phyloP scores from a whole-genome alignment of 75 land plant genomes.

The Selaginella moellendorffii region DNA sequence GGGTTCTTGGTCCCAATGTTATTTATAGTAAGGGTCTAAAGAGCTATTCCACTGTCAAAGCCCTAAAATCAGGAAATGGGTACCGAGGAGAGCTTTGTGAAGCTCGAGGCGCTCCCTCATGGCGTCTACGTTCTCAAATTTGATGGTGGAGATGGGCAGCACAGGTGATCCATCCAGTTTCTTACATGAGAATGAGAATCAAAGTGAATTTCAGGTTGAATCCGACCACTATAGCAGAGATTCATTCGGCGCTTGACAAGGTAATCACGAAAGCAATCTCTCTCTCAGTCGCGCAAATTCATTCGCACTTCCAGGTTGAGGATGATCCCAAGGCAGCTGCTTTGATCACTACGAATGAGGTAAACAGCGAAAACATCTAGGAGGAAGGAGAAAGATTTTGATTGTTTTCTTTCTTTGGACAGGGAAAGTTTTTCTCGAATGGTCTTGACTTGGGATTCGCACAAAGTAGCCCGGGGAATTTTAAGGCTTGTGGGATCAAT shows the following conservation, averaged over 20 bases:
- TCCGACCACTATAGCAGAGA: conserved; percentile 11
- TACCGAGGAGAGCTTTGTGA: not conserved
- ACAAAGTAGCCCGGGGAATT: conserved; percentile 5
- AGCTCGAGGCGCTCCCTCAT: not conserved
- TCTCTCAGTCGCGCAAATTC: too few species aligned
- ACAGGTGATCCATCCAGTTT: not conserved
- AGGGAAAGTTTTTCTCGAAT: conserved; percentile 26
- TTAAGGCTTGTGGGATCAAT: not conserved
- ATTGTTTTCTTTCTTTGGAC: not conserved
- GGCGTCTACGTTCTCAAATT: not conserved
- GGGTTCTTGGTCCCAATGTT: too few species aligned
- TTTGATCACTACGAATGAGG: conserved; percentile 27
- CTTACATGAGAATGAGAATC: too few species aligned
- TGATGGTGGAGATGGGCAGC: not conserved
- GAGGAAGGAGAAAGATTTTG: not conserved
- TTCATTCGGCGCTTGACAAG: conserved; percentile 8
- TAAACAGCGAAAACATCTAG: too few species aligned
- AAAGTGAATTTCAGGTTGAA: too few species aligned
- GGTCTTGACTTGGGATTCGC: conserved; percentile 17
- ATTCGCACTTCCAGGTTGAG: conserved; percentile 24
- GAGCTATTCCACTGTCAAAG: too few species aligned
- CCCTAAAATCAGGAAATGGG: too few species aligned
- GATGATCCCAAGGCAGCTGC: conserved; percentile 19
- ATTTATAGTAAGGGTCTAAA: too few species aligned
- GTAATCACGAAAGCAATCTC: not conserved